A percentile compares a stretch with the other conserved stretches of the same genome.
Conservation (phyloP, 2,329 filamentous ascomycete genomes). For the Amylocarpus encephaloides region DNA sequence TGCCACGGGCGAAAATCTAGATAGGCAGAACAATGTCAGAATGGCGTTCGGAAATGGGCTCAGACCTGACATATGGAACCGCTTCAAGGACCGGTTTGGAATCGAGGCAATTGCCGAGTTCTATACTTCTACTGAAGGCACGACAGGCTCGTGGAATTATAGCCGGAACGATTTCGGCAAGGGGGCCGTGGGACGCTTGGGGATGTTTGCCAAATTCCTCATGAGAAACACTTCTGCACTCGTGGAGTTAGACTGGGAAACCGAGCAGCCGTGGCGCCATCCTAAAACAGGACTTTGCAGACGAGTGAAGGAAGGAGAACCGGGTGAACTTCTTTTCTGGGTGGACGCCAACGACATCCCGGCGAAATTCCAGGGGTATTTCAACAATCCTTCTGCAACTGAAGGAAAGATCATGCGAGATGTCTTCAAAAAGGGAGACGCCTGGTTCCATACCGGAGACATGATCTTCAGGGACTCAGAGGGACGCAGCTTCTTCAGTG, state of each 20-base stretch:
- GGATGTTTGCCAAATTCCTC: constrained; percentile 52
- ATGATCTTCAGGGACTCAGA: constrained; percentile 65
- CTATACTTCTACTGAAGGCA: constrained; percentile 72
- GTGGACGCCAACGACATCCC: constrained; percentile 59
- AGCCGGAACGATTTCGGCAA: constrained; percentile 64
- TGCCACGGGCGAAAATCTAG: constrained; percentile 58
- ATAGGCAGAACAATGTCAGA: constrained; percentile 66
- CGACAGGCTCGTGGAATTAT: constrained; percentile 64
- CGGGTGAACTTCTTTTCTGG: constrained; percentile 70
- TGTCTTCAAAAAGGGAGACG: constrained; percentile 70
- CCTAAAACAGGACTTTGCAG: constrained; percentile 63
- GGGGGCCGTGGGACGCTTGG: constrained; percentile 74
- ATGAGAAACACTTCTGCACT: constrained; percentile 47
- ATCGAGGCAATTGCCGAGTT: constrained; percentile 71
- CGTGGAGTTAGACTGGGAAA: constrained; percentile 65
- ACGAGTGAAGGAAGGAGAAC: constrained; percentile 49
- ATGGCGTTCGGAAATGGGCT: constrained; percentile 79
- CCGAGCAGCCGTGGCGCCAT: constrained; percentile 62
- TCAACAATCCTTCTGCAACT: constrained; percentile 64
- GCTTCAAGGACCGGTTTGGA: constrained; percentile 74
- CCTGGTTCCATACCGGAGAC: constrained; percentile 81
- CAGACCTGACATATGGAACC: constrained; percentile 78
- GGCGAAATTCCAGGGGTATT: constrained; percentile 74
- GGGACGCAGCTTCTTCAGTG: constrained; percentile 71
- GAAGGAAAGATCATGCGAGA: constrained; percentile 66